phyloP scores from a whole-genome alignment of 352 stramenopile species.

The Phytophthora nicotianae region DNA sequence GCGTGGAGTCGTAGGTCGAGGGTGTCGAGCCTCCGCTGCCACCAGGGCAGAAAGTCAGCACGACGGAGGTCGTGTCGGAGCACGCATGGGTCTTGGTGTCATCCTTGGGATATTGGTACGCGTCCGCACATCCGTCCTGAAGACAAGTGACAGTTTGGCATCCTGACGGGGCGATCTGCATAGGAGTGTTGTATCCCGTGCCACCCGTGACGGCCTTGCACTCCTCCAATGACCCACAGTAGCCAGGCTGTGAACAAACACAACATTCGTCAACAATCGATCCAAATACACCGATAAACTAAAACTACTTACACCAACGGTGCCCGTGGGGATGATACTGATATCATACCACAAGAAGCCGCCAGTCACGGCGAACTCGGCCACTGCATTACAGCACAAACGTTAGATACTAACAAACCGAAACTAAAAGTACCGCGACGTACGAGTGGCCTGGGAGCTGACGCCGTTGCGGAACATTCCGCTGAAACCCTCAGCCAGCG shows the following conservation, averaged over 20 bases:
- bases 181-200: constrained; percentile 68
- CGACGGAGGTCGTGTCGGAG: constrained; percentile 34
- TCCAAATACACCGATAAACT: background rate
- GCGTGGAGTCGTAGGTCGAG: background rate
- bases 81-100: constrained; percentile 63
- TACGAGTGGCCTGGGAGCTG: constrained; percentile 48
- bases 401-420: constrained; percentile 2
- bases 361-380: constrained; percentile 43
- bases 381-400: constrained; percentile 45
- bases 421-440: background rate
- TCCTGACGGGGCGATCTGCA: constrained; percentile 56
- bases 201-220: constrained; percentile 61
- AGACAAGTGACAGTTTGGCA: constrained; percentile 62
- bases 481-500: constrained; percentile 45
- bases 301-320: constrained; percentile 39
- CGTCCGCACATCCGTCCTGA: constrained; percentile 56
- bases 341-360: constrained; percentile 53
- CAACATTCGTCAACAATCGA: constrained; percentile 1
- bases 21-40: constrained; percentile 11
- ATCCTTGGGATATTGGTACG: constrained; percentile 68
- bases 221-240: constrained; percentile 50
- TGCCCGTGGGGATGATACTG: constrained; percentile 46
- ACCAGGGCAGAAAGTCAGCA: constrained; percentile 55
- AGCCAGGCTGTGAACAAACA: constrained; percentile 35
- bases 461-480: constrained; percentile 70